These are phyloP conservation scores for Heritiera fomes DNA, from an alignment of 345 rosid species.

Conservation along the genomic window DNA sequence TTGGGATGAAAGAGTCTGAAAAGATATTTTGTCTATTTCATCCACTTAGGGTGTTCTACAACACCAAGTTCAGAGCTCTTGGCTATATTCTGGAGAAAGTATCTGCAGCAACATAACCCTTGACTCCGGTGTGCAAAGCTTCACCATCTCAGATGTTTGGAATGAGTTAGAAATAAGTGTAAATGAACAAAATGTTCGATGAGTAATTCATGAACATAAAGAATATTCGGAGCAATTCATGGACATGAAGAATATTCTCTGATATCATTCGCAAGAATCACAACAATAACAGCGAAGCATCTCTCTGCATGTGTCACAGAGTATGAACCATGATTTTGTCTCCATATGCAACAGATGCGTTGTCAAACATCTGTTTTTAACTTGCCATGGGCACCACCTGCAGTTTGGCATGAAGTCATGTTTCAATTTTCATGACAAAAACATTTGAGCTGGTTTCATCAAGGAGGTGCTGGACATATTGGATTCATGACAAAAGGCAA, in stretches of 20 bases:
- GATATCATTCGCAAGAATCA: background rate
- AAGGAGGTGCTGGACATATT: background rate
- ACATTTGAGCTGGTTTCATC: background rate
- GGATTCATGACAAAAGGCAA: background rate
- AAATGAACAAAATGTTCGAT: no score
- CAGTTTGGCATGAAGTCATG: background rate
- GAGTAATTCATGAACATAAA: no score
- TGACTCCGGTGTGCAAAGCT: background rate
- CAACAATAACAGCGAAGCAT: background rate
- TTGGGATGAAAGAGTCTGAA: background rate
- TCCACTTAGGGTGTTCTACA: no score
- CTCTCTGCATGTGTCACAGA: background rate
- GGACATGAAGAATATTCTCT: background rate
- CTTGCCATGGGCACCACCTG: background rate
- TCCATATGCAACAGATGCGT: background rate
- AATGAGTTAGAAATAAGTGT: no score
- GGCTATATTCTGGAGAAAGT: no score
- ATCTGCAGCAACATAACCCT: no score
- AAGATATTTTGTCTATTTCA: no score
- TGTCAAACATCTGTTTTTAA: background rate
- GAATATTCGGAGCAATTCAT: no score
- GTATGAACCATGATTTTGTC: background rate
- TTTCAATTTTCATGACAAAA: background rate
- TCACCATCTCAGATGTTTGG: background rate
- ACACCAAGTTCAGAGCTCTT: no score